These are phyloP conservation scores for Arthrinium puccinioides DNA, from an alignment of 2,329 filamentous ascomycete genomes.

Conservation along the genomic window DNA sequence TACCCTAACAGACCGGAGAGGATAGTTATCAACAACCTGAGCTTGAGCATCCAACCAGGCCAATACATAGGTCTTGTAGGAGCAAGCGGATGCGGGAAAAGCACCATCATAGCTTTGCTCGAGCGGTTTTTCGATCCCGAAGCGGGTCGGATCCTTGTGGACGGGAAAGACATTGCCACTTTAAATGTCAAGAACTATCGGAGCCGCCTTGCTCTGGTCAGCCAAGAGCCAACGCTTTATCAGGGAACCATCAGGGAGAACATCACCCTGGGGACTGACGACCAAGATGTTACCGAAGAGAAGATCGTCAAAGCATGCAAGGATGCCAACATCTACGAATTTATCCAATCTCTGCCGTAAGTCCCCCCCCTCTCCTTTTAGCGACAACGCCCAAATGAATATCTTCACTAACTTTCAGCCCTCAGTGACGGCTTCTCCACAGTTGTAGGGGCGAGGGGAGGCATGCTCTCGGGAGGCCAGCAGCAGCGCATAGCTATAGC, in stretches of 20 bases:
- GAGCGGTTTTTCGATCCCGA: constrained; percentile 47
- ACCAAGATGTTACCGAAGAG: constrained; percentile 41
- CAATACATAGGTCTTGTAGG: constrained; percentile 52
- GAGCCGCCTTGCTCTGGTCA: constrained; percentile 46
- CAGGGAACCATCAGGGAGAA: constrained; percentile 51
- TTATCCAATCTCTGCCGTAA: constrained; percentile 36
- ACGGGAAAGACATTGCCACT: constrained; percentile 38
- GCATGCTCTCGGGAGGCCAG: constrained; percentile 28
- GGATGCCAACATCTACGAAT: constrained; percentile 59
- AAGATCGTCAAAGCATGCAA: constrained; percentile 41
- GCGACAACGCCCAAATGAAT: too few relatives aligned
- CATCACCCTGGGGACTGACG: constrained; percentile 50
- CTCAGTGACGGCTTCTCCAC: constrained; percentile 33
- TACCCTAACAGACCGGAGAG: constrained; percentile 40
- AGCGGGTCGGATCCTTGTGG: constrained; percentile 42
- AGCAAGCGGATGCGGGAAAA: constrained; percentile 38
- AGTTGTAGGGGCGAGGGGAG: constrained; percentile 27
- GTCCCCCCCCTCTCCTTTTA: not conserved
- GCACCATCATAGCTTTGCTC: constrained; percentile 36
- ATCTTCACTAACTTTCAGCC: too few relatives aligned
- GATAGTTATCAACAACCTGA: constrained; percentile 17
- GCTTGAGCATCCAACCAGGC: constrained; percentile 9
- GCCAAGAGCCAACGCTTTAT: constrained; percentile 50
- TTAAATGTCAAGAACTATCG: constrained; percentile 36
- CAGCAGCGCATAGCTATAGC: constrained; percentile 37